A percentile compares a stretch with the other conserved stretches of the same genome.
These are phyloP conservation scores for Penicillium antarcticum DNA, from an alignment of 495 filamentous ascomycete genomes.

Conservation along the genomic window DNA sequence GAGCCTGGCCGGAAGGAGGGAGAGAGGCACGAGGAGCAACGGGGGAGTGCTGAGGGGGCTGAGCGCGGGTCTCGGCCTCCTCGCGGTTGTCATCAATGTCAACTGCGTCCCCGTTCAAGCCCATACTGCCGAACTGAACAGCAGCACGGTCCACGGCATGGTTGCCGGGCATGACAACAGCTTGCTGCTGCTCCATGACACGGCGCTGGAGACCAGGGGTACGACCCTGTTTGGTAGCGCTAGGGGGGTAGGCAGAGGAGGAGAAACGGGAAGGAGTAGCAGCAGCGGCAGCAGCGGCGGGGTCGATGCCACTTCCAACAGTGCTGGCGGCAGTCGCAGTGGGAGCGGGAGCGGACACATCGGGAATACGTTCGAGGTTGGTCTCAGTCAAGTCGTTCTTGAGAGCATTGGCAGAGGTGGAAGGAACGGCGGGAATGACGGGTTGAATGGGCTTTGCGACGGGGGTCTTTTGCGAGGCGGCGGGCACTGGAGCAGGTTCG, in stretches of 20 bases:
- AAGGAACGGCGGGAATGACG: conserved; percentile 42
- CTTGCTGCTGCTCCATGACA: conserved; percentile 90
- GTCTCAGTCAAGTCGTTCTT: conserved; percentile 83
- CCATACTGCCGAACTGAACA: conserved; percentile 98
- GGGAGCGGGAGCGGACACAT: conserved; percentile 68
- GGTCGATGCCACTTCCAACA: conserved; percentile 76
- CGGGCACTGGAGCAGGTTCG: conserved; percentile 29
- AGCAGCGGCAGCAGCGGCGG: conserved; percentile 40
- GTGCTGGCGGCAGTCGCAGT: conserved; percentile 90
- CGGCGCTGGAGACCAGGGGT: conserved; percentile 76
- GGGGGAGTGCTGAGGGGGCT: conserved; percentile 92
- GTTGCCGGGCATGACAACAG: conserved; percentile 98
- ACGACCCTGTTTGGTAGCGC: conserved; percentile 75
- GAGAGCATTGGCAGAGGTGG: conserved; percentile 58
- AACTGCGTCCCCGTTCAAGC: conserved; percentile 70
- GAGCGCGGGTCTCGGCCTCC: conserved; percentile 89
- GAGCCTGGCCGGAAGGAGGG: conserved; percentile 62
- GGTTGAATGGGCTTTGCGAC: conserved; percentile 27
- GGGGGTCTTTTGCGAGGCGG: conserved; percentile 26
- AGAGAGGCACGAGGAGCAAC: conserved; percentile 89
- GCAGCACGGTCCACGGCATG: conserved; percentile 88
- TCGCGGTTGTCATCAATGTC: conserved; percentile 94
- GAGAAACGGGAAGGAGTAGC: conserved; percentile 63
- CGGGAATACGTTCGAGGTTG: conserved; percentile 86
- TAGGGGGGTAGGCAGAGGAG: conserved; percentile 67